Percentiles rank a stretch among this genome's conserved stretches.
phyloP scores from a whole-genome alignment of 345 rosid species.

The Psidium guajava region DNA sequence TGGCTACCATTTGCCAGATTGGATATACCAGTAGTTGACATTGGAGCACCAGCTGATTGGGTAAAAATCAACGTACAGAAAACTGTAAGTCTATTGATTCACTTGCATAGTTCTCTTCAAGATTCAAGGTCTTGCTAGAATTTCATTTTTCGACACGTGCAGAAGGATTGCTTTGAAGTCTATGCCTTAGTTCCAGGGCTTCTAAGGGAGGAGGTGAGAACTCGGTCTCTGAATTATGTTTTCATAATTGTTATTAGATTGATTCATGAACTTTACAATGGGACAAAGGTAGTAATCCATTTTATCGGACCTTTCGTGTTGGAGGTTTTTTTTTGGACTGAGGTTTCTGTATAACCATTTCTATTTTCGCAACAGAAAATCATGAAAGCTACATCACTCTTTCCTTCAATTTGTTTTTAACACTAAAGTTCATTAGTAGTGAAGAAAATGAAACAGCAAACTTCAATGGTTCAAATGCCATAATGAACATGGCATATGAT shows the following conservation, averaged over 20 bases:
- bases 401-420: neutral
- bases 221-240: neutral
- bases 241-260: neutral
- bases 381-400: neutral
- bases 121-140: neutral
- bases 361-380: neutral
- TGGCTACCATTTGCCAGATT: slow-evolving; percentile 19
- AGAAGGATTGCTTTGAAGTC: slow-evolving; percentile 63
- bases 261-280: neutral
- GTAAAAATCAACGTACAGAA: slow-evolving; percentile 62
- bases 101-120: neutral
- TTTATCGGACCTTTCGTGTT: neutral
- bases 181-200: slow-evolving; percentile 75
- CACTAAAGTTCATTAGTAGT: neutral
- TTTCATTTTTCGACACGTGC: neutral
- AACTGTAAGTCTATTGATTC: slow-evolving; percentile 29
- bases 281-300: neutral
- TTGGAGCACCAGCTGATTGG: slow-evolving; percentile 69
- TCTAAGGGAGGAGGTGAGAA: slow-evolving; percentile 56
- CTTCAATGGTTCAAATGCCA: neutral
- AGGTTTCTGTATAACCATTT: neutral
- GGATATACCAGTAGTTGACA: slow-evolving; percentile 38
- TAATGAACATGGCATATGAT: neutral
- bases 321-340: neutral
- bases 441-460: neutral